Evolutionary conservation across 805 yeast species (phyloP), one percentile per base, ranked within the genome.

Genomic region (Starmerella sp.): DNA sequence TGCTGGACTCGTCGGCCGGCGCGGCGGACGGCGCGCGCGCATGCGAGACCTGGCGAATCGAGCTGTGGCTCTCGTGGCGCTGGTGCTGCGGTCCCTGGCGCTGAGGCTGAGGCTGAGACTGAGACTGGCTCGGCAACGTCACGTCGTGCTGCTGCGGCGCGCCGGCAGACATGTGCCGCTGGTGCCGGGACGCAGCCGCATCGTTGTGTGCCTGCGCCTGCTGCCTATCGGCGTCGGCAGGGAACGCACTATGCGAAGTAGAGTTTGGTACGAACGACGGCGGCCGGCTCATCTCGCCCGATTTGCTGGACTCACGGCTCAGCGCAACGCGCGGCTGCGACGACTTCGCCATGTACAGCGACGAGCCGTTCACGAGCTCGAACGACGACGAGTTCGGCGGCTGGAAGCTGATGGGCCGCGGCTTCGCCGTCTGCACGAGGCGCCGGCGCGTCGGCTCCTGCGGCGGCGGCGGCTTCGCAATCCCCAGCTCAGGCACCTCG

Each of bases 321-420:
- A 68, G 58, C 11, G 60, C 71, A 6, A 67, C 70, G 7, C 68
- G 61, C 4, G 72, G 70, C 59, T 63, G 64, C 28, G 69, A 62
- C 10, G 64, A 54, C 53, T 56, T 53, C 15, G 68, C 67, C 42
- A 61, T 45, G 45, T 63, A 62, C 37, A 62, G 51, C 10, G 55
- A 47, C 41, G 56, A 42, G 10, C 58, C 58, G 28, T 43, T 29
- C 28, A 31, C 56, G 10, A 52, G 52, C 52, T 52, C 57, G 39
- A 51, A 51, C 11, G 56, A 51, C 5, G 51, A 29, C 34, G 54
- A 28, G n/a, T 39, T 48, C 30, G 70, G 70, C 5, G 51, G 57
- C 64, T 69, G 73, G 65, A 62, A 70, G 9, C 71, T 68, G 30
- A 69, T 66, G 9, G 73, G 73, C 17, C 73, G 63, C 7, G 71